A percentile compares a stretch with the other conserved stretches of the same genome.
These are phyloP conservation scores for Amanita molliuscula DNA, from an alignment of 768 basidiomycete genomes.

Conservation along the genomic window DNA sequence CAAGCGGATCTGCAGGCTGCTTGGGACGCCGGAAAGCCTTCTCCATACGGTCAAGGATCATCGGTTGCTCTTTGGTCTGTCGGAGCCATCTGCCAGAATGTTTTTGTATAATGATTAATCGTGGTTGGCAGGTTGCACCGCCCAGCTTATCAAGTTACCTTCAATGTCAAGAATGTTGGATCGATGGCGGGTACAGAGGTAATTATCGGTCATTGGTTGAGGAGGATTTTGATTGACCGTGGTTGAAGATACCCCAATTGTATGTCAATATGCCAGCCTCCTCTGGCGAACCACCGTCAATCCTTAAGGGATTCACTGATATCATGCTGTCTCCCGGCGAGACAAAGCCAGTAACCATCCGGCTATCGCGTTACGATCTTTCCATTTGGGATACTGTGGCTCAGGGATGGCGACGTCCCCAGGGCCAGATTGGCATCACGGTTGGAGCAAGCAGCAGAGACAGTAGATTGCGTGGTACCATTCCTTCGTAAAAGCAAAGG, in stretches of 20 bases:
- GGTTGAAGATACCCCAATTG: constrained; percentile 54
- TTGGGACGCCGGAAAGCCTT: constrained; percentile 54
- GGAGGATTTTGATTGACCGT: not conserved
- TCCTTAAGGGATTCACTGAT: constrained; percentile 64
- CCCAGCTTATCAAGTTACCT: constrained; percentile 52
- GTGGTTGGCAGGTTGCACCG: constrained; percentile 45
- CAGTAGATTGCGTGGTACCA: constrained; percentile 35
- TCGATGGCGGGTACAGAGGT: constrained; percentile 55
- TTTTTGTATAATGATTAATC: not conserved
- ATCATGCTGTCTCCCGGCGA: constrained; percentile 39
- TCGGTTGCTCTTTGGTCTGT: constrained; percentile 50
- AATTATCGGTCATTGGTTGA: not conserved
- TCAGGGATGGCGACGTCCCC: constrained; percentile 69
- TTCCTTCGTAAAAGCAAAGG: constrained; percentile 12
- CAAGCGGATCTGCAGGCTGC: constrained; percentile 26
- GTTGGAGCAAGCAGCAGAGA: constrained; percentile 66
- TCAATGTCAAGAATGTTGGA: constrained; percentile 60
- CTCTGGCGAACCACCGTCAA: constrained; percentile 59
- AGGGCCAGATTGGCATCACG: constrained; percentile 49
- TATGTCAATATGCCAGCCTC: constrained; percentile 60
- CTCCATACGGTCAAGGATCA: constrained; percentile 45
- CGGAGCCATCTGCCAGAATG: not conserved
- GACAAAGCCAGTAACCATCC: constrained; percentile 36
- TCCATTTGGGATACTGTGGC: constrained; percentile 66
- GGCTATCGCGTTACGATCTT: constrained; percentile 58